Base-by-base conservation (phyloP, 2,329 filamentous ascomycete species). In the Thielaviopsis cerberus region DNA sequence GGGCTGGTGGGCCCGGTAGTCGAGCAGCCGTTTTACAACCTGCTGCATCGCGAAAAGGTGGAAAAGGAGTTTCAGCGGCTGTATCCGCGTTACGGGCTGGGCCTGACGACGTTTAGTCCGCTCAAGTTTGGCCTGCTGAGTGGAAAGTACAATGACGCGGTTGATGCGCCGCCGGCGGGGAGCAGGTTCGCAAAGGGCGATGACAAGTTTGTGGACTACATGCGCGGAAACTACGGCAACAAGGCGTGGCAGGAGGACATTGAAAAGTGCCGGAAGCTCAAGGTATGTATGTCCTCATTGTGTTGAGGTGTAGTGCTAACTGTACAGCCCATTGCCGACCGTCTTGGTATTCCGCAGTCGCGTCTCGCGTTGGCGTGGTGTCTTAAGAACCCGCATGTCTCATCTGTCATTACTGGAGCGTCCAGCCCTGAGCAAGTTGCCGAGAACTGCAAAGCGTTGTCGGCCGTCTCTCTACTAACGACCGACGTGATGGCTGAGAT, bases 11-110 rank as follows among this genome's bases (percentile, higher is more conserved):
- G 74, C 0, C 83, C 82, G 0, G 66, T 83, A 11, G 79, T 82
- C 64, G 83, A 86, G 67, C 83, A 86, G 69, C 82, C 82, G 0
- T 73, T 78, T 62, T 86, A 86, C 71, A 85, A 84, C 69, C 74
- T 85, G 64, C 71, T 85, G 1, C 69, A 70, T 25, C 76, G 83
- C 27, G 71, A 79, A 62, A 78, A 78, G 64, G 81, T 85, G 17
- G 82, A 85, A 67, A 73, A 73, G 57, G 79, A 85, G 64, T 85
- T 76, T 69, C 73, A 76, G 61, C 77, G 77, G 30, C 69, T 85
- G 20, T 85, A 82, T 66, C 70, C 76, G 52, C 73, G 79, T 51
- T 71, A 74, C 58, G 79, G 80, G 0, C 70, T 80, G 1, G 82
- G 81, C 1, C 68, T 84, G 53, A 85, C 82, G 1, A 77, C 76